These are phyloP conservation scores for Blastobotrys raffinosifermentans DNA, from an alignment of 1,139 yeast genomes.

Conservation along the genomic window DNA sequence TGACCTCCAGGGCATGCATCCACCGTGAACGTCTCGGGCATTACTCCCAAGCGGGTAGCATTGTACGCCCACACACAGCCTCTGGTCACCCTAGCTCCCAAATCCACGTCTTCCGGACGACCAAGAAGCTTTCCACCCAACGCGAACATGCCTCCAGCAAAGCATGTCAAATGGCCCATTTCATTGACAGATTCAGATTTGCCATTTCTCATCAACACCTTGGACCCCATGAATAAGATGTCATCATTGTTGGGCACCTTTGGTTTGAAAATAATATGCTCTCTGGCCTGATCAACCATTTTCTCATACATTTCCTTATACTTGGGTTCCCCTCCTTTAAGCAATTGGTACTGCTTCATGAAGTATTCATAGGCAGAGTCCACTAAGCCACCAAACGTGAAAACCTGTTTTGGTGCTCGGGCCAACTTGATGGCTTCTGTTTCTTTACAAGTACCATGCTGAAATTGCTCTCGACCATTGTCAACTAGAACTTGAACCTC, in stretches of 20 bases:
- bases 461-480: constrained; percentile 1
- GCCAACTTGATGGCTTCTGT: neutral
- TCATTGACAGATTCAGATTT: constrained; percentile 17
- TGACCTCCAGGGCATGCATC: constrained; percentile 32
- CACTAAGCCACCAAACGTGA: constrained; percentile 53
- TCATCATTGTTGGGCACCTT: constrained; percentile 40
- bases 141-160: constrained; percentile 66
- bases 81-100: constrained; percentile 57
- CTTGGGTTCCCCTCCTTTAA: constrained; percentile 42
- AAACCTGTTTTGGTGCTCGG: constrained; percentile 8
- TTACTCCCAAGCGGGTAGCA: constrained; percentile 37
- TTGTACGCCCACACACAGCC: constrained; percentile 64
- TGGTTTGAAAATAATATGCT: constrained; percentile 42
- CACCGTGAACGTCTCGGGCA: constrained; percentile 41
- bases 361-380: constrained; percentile 68
- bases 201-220: constrained; percentile 25
- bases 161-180: constrained; percentile 60
- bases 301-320: constrained; percentile 34
- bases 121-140: constrained; percentile 55
- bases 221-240: constrained; percentile 41
- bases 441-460: constrained; percentile 5
- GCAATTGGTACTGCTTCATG: constrained; percentile 50
- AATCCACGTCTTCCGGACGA: constrained; percentile 46
- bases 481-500: constrained; percentile 4
- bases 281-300: constrained; percentile 37